These are phyloP conservation scores for Pontederia crassipes DNA, from an alignment of 176 grass and related monocot genomes.

Conservation along the genomic window DNA sequence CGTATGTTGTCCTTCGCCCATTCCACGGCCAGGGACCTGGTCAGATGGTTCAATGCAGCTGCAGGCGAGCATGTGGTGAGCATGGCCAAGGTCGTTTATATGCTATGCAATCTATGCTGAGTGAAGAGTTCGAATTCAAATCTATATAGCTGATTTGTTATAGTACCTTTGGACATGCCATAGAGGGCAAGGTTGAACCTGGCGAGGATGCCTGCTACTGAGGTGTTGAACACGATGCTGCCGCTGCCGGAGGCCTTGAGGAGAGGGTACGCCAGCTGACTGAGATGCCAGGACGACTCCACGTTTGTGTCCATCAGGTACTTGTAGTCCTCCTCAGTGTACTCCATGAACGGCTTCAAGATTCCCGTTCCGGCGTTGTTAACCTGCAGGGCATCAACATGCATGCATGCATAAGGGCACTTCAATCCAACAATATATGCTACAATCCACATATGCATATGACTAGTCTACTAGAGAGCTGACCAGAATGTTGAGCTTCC, in stretches of 20 bases:
- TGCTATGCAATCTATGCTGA: slow-evolving; percentile 22
- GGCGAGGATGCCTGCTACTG: background rate
- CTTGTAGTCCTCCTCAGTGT: slow-evolving; percentile 24
- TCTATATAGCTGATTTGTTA: background rate
- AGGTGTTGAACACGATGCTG: slow-evolving; percentile 27
- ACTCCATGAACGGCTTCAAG: slow-evolving; percentile 6
- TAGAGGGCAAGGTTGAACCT: slow-evolving; percentile 8
- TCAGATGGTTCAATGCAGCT: slow-evolving; percentile 1
- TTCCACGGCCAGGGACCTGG: background rate
- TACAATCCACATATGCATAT: background rate
- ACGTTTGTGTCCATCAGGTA: slow-evolving; percentile 32
- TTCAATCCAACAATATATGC: background rate
- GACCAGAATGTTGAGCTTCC: slow-evolving; percentile 29
- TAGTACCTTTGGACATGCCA: slow-evolving; percentile 23
- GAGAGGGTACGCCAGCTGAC: slow-evolving; percentile 31
- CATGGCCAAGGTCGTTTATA: slow-evolving; percentile 9
- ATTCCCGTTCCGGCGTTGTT: slow-evolving; percentile 26
- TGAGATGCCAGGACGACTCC: slow-evolving; percentile 33
- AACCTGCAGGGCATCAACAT: slow-evolving; percentile 10
- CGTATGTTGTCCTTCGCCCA: slow-evolving; percentile 11
- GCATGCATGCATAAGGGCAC: background rate
- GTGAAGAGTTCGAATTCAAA: slow-evolving; percentile 2
- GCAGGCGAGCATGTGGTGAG: background rate
- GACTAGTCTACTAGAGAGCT: background rate
- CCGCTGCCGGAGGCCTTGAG: slow-evolving; percentile 12